Evolutionary conservation across 805 yeast genomes (phyloP).

Genomic region (Pichia deserticola): DNA sequence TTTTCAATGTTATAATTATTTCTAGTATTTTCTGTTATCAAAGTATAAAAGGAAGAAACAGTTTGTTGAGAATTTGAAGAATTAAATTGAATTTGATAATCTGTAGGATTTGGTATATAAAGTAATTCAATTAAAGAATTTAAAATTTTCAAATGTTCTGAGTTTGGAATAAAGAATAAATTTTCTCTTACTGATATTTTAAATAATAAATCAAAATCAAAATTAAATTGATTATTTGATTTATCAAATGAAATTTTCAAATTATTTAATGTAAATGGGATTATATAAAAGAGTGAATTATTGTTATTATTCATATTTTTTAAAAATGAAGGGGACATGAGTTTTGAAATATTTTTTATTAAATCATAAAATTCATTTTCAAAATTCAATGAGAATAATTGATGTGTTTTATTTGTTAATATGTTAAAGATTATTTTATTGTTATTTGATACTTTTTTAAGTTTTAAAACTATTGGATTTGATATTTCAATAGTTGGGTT

Average conservation of each 20-base stretch:
- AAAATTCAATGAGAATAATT: too few species aligned
- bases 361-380: too few species aligned
- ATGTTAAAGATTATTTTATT: too few species aligned
- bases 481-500: too few species aligned
- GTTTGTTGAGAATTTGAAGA: slow-evolving; percentile 6
- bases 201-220: slow-evolving; percentile 6
- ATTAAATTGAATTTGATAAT: slow-evolving; percentile 16
- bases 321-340: too few species aligned
- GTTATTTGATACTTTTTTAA: too few species aligned
- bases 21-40: slow-evolving; percentile 40
- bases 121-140: slow-evolving; percentile 10
- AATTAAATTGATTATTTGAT: background rate
- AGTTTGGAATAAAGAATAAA: slow-evolving; percentile 11
- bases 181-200: slow-evolving; percentile 13
- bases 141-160: too few species aligned
- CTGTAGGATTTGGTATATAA: slow-evolving; percentile 14
- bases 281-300: too few species aligned
- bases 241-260: background rate
- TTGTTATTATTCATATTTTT: background rate
- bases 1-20: slow-evolving; percentile 8
- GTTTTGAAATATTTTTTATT: too few species aligned
- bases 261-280: background rate
- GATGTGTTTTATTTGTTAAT: too few species aligned
- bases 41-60: slow-evolving; percentile 38
- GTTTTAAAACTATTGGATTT: too few species aligned